Percentiles rank a stretch among this genome's conserved stretches.
These are phyloP conservation scores for Daldinia grandis DNA, from an alignment of 495 filamentous ascomycete species.

Conservation along the genomic window DNA sequence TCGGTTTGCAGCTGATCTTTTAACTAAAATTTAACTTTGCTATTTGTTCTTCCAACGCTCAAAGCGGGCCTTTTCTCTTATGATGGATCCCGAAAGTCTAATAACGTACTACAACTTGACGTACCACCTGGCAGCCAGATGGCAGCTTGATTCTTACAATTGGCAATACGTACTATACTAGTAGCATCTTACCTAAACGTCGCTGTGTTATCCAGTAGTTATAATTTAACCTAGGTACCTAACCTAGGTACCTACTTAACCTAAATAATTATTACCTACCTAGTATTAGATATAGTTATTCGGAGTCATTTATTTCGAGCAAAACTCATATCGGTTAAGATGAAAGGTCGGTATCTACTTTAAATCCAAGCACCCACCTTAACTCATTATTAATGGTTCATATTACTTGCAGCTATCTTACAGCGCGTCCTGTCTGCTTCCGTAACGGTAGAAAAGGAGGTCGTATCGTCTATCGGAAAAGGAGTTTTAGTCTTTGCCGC, in stretches of 20 bases:
- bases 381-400: slow-evolving; percentile 22
- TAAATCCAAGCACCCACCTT: neutral
- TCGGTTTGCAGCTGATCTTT: neutral
- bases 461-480: slow-evolving; percentile 88
- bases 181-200: neutral
- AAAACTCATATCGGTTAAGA: slow-evolving; percentile 3
- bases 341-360: slow-evolving; percentile 35
- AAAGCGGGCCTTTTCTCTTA: neutral
- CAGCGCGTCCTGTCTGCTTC: slow-evolving; percentile 96
- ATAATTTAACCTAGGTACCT: no score
- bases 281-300: neutral
- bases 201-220: neutral
- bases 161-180: no score
- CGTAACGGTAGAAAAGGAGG: slow-evolving; percentile 92
- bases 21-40: neutral
- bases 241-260: no score
- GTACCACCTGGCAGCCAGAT: neutral
- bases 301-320: neutral
- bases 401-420: slow-evolving; percentile 73
- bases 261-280: no score
- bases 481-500: slow-evolving; percentile 93
- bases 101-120: neutral
- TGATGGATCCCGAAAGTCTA: neutral
- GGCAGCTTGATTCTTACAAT: neutral
- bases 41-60: neutral